These are phyloP conservation scores for Manihot esculenta DNA, from an alignment of 441 rosid species.

Conservation along the genomic window DNA sequence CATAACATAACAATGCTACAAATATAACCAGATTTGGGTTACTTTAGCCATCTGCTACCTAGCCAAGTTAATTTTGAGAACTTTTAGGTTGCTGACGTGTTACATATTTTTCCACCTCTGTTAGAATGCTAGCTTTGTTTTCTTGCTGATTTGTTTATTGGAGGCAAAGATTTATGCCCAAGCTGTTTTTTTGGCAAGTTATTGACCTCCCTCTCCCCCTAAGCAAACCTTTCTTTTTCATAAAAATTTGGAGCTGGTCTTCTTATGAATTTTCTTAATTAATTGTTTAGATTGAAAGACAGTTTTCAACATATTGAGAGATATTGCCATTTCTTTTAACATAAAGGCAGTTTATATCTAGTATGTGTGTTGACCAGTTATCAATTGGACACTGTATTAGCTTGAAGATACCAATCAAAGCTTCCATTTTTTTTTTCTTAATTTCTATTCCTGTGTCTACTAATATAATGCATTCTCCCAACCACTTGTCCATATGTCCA, in stretches of 20 bases:
- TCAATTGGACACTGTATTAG: not conserved
- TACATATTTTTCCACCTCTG: not conserved
- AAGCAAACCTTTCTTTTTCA: not conserved
- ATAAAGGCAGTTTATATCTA: too few species aligned
- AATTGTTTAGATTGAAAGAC: not conserved
- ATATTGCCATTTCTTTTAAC: not conserved
- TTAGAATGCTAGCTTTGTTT: not conserved
- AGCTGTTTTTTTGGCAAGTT: too few species aligned
- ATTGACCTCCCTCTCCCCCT: too few species aligned
- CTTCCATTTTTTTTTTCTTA: not conserved
- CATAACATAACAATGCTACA: not conserved
- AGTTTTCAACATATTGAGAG: not conserved
- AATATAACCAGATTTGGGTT: not conserved
- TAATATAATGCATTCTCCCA: not conserved
- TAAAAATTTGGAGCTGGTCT: not conserved
- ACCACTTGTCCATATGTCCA: not conserved
- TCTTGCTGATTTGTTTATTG: not conserved
- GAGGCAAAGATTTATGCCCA: not conserved
- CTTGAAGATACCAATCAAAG: conserved; percentile 6
- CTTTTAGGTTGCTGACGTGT: not conserved
- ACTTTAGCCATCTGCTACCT: not conserved
- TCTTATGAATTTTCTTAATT: too few species aligned
- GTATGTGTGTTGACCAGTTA: not conserved
- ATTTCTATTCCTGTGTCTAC: not conserved
- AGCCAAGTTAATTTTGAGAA: not conserved